phyloP scores from a whole-genome alignment of 106 monocot genomes.

The Gastrodia elata region DNA sequence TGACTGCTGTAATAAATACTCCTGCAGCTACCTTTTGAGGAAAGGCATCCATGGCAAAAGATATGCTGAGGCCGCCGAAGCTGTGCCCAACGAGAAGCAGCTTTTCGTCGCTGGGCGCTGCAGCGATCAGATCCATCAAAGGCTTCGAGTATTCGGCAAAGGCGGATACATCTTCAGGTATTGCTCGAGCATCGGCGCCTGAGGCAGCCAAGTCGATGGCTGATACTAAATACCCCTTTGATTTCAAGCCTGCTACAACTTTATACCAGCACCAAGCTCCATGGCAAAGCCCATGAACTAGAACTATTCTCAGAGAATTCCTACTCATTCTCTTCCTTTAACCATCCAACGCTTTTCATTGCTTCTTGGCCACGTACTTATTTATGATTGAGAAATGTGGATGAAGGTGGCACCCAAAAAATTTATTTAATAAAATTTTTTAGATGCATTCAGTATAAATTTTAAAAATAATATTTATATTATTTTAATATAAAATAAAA shows the following conservation, averaged over 20 bases:
- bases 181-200: constrained; percentile 15
- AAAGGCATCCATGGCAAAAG: constrained; percentile 21
- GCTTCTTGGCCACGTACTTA: too few species aligned
- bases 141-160: constrained; percentile 25
- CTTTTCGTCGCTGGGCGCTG: constrained; percentile 10
- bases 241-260: constrained; percentile 8
- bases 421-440: too few species aligned
- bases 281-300: constrained; percentile 36
- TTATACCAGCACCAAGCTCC: constrained; percentile 61
- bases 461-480: too few species aligned
- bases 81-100: constrained; percentile 32
- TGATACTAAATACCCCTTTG: constrained; percentile 19
- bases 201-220: constrained; percentile 26
- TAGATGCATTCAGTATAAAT: too few species aligned
- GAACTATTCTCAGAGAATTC: constrained; percentile 8
- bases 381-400: too few species aligned
- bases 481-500: too few species aligned
- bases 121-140: constrained; percentile 12
- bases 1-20: constrained; percentile 15
- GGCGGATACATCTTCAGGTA: constrained; percentile 17
- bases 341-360: too few species aligned
- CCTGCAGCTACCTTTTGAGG: constrained; percentile 26
- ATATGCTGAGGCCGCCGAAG: constrained; percentile 27
- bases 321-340: background rate
- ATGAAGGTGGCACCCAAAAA: too few species aligned